These are phyloP conservation scores for Solanum bukasovii DNA, from an alignment of 257 asterid genomes.

Conservation along the genomic window DNA sequence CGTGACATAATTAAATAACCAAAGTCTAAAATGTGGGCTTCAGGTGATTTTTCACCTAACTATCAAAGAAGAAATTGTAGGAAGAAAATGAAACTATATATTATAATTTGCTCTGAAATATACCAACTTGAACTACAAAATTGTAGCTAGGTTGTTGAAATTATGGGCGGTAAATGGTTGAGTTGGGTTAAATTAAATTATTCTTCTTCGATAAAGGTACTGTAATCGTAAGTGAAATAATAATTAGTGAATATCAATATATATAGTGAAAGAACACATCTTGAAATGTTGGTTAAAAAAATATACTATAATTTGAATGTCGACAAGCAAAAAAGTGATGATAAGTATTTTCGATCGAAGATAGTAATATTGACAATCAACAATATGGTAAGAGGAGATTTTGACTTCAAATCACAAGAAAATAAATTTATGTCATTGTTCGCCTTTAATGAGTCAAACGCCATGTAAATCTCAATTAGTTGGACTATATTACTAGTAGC, in stretches of 20 bases:
- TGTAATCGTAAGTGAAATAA: too few relatives aligned
- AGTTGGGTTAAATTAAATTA: not conserved
- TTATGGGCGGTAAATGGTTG: not conserved
- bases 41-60: not conserved
- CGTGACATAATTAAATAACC: not conserved
- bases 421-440: not conserved
- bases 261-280: not conserved
- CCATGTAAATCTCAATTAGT: not conserved
- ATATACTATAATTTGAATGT: not conserved
- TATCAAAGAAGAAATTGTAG: not conserved
- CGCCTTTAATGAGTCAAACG: not conserved
- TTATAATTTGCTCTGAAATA: not conserved
- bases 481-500: too few relatives aligned
- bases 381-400: not conserved
- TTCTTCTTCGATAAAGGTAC: not conserved
- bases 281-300: not conserved
- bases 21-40: not conserved
- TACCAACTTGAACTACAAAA: not conserved
- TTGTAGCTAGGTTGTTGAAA: not conserved
- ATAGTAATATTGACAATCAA: not conserved
- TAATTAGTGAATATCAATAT: too few relatives aligned
- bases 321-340: not conserved
- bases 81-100: not conserved
- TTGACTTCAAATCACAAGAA: not conserved
- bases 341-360: not conserved